phyloP scores from a whole-genome alignment of 768 basidiomycete species.

The Termitomyces sp. region DNA sequence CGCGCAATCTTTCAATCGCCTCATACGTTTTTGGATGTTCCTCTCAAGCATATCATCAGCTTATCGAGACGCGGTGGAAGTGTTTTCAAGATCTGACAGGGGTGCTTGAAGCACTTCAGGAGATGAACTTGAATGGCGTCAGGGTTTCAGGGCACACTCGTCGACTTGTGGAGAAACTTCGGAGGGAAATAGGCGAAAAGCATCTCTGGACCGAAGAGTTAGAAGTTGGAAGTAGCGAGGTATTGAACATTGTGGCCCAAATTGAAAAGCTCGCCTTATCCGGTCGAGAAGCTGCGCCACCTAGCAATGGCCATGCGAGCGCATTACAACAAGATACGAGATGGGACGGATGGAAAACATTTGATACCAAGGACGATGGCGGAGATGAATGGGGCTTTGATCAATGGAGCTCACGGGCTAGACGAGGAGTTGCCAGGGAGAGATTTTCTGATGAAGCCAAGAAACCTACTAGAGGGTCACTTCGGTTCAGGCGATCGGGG shows the following conservation, averaged over 20 bases:
- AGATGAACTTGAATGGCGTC: conserved; percentile 83
- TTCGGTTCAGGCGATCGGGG: neutral
- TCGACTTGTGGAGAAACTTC: conserved; percentile 55
- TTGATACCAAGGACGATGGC: conserved; percentile 27
- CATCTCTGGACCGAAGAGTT: conserved; percentile 50
- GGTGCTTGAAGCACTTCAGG: conserved; percentile 67
- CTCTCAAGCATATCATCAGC: conserved; percentile 83
- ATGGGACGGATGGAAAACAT: conserved; percentile 49
- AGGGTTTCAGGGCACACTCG: conserved; percentile 58
- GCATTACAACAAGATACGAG: conserved; percentile 11
- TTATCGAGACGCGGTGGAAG: conserved; percentile 81
- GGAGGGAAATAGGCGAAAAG: conserved; percentile 57
- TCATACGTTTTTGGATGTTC: conserved; percentile 92
- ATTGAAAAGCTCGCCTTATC: conserved; percentile 41
- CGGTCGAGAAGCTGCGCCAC: neutral
- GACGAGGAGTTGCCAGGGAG: neutral
- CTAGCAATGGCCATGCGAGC: neutral
- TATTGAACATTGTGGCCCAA: conserved; percentile 44
- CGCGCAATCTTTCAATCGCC: conserved; percentile 65
- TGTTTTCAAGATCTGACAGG: conserved; percentile 80
- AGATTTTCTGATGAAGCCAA: neutral
- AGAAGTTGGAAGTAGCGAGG: conserved; percentile 43
- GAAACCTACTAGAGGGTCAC: neutral
- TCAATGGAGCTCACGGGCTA: neutral
- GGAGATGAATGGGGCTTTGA: conserved; percentile 9